Base-by-base conservation (phyloP, 148 eudicot genomes). In the Cornus kousa region DNA sequence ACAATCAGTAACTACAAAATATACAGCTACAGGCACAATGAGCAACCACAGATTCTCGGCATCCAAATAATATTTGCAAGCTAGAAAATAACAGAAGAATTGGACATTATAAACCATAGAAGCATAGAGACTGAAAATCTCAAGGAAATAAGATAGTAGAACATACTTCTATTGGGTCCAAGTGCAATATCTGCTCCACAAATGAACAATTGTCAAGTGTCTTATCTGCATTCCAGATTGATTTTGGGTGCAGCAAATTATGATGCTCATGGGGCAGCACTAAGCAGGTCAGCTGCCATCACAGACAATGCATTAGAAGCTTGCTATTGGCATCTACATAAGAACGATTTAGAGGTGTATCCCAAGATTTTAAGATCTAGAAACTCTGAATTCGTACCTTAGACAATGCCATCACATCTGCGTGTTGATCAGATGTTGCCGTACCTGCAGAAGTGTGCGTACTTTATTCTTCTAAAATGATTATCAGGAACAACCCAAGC, bases 181-280 rank as follows among this genome's bases (percentile, higher is more conserved):
- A 75, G 81, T 90, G 98, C 79, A 97, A 78, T 83, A 97, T 94
- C 73, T 81, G 84, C 88, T 97, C 99, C 76, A 92, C 95, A 60
- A 89, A 86, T 76, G 99, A 84, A 82, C 85, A 79, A 20, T 88
- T 81, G 79, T 90, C 98, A 10, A 77, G 79, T 23, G 84, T 80
- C 79, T 91, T 89, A 77, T 94, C 98, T 60, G 93, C 91, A 86
- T 80, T 91, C 99, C 98, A 94, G 39, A 97, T 97, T 60, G 98
- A 97, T 82, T 89, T 94, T 69, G 97, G 84, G 70, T 83, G 86
- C 74, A 97, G 80, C 85, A 94, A 87, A 75, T 74, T 40, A 77
- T 80, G 62, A 79, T 92, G 89, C 83, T 92, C 89, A 68, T 87
- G 87, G 17, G 99, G 92, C 74, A 97, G 89, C 85, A 92, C 84